These are phyloP conservation scores for Ophiocordyceps australis DNA, from an alignment of 2,329 filamentous ascomycete genomes.

Conservation along the genomic window DNA sequence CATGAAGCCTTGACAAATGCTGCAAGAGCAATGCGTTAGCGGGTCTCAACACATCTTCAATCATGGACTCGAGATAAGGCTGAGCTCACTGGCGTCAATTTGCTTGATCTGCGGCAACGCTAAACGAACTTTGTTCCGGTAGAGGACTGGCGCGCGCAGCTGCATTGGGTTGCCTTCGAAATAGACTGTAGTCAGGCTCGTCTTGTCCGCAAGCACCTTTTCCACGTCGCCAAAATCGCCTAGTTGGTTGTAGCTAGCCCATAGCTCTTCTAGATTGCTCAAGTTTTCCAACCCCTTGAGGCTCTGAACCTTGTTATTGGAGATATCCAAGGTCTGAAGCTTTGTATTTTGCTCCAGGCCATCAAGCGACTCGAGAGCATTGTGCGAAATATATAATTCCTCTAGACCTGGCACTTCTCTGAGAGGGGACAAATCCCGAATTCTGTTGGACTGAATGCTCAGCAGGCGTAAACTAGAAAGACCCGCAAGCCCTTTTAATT, in stretches of 20 bases:
- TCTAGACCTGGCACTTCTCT: constrained; percentile 59
- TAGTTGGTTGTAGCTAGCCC: constrained; percentile 82
- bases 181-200: constrained; percentile 73
- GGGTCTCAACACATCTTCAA: too few relatives aligned
- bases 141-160: constrained; percentile 58
- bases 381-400: constrained; percentile 92
- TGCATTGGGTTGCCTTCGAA: constrained; percentile 93
- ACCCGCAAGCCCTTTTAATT: constrained; percentile 57
- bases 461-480: constrained; percentile 71
- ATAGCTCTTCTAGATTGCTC: constrained; percentile 66
- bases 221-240: constrained; percentile 70
- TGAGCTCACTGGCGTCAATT: constrained; percentile 96
- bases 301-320: constrained; percentile 66
- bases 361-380: constrained; percentile 60
- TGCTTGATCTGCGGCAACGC: constrained; percentile 76
- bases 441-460: constrained; percentile 88
- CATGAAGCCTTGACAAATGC: too few relatives aligned
- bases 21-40: too few relatives aligned
- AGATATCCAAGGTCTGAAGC: constrained; percentile 71
- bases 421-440: constrained; percentile 61
- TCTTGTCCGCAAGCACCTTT: constrained; percentile 58
- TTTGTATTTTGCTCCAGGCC: constrained; percentile 51
- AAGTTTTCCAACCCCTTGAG: constrained; percentile 55
- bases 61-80: too few relatives aligned
- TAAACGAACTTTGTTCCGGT: constrained; percentile 83